Conservation (phyloP, 1,284 basidiomycete species). For the Tylopilus orsonianus region DNA sequence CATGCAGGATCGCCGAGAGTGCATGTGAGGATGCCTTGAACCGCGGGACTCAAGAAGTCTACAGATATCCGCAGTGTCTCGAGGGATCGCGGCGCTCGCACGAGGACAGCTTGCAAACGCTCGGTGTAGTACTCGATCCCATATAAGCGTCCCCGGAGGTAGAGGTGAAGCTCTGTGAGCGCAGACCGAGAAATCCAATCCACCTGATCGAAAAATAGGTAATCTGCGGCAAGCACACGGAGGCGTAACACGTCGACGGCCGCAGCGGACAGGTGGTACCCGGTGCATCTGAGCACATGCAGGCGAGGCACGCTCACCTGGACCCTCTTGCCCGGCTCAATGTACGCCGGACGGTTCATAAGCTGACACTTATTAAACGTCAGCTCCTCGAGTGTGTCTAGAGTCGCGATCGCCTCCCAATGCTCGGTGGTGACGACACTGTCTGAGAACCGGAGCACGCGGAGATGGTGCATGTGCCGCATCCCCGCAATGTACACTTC, state of each 20-base stretch:
- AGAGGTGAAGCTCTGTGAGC: constrained; percentile 5
- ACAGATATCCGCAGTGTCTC: neutral
- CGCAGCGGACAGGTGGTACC: neutral
- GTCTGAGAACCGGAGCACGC: constrained; percentile 7
- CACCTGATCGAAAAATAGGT: fast-evolving
- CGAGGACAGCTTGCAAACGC: neutral
- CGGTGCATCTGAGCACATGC: neutral
- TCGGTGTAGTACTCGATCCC: too few relatives aligned
- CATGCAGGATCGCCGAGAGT: constrained; percentile 1
- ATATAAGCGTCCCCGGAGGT: too few relatives aligned
- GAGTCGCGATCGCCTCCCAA: constrained; percentile 14
- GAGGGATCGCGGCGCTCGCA: constrained; percentile 1
- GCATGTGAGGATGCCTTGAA: neutral
- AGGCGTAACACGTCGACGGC: constrained; percentile 9
- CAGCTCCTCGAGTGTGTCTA: constrained; percentile 17
- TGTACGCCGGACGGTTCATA: neutral
- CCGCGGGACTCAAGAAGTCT: too few relatives aligned
- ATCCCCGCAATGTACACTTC: constrained; percentile 8
- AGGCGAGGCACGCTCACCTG: constrained; percentile 13
- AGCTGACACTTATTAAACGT: constrained; percentile 9
- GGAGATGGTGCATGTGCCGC: constrained; percentile 21
- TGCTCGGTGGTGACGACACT: constrained; percentile 10
- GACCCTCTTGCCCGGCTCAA: neutral
- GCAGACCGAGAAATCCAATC: constrained; percentile 3
- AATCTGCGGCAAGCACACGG: neutral